A percentile compares a stretch with the other conserved stretches of the same genome.
These are phyloP conservation scores for Solidago caesia DNA, from an alignment of 129 eudicot species.

Conservation along the genomic window DNA sequence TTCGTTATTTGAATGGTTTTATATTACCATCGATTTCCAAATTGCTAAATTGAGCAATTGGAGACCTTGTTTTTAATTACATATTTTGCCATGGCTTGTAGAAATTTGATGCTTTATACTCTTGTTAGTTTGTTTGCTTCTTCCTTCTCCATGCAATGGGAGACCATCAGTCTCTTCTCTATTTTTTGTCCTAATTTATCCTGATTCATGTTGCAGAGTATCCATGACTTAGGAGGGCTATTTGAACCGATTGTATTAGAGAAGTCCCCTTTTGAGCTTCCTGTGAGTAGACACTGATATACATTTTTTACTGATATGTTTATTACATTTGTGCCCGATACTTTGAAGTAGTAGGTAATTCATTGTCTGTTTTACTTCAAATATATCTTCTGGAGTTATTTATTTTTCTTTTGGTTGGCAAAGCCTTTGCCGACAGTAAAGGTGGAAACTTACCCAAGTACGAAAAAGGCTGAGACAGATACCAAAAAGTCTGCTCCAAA, in stretches of 20 bases:
- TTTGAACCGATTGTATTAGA: conserved; percentile 48
- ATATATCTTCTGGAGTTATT: not conserved
- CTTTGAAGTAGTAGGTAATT: not conserved
- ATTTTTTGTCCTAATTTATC: not conserved
- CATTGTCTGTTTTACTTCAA: not conserved
- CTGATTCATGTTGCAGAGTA: conserved; percentile 45
- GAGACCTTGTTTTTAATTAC: not conserved
- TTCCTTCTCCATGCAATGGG: conserved; percentile 1
- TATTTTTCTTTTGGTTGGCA: conserved; percentile 34
- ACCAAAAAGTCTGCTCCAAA: conserved; percentile 49
- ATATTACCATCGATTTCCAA: not conserved
- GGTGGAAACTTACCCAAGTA: conserved; percentile 43
- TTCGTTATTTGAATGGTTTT: not conserved
- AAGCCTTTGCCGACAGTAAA: conserved; percentile 32
- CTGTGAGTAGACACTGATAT: conserved; percentile 45
- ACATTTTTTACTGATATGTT: conserved; percentile 5
- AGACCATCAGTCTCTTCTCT: not conserved
- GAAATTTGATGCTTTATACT: not conserved
- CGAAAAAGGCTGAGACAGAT: conserved; percentile 48
- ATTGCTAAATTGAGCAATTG: not conserved
- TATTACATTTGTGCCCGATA: not conserved
- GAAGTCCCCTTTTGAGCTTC: conserved; percentile 56
- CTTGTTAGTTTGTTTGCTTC: not conserved
- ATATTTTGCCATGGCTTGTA: not conserved
- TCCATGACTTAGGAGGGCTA: conserved; percentile 40